Base-by-base conservation (phyloP, 768 basidiomycete genomes). In the Auricularia sp. region DNA sequence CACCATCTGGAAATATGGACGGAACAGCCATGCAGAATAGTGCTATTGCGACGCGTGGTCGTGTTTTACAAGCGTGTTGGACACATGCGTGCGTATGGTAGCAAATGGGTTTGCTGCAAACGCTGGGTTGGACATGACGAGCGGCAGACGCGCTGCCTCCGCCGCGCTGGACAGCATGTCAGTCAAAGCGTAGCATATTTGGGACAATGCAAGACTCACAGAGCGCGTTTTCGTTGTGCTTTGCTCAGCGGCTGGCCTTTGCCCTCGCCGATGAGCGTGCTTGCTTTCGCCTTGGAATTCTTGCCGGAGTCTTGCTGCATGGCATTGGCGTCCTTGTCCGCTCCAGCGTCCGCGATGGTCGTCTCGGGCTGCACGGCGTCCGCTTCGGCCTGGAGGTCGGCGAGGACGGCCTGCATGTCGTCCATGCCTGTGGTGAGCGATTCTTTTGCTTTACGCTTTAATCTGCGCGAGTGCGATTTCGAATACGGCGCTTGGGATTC, bases 61-160 rank as follows among this genome's bases (percentile, higher is more conserved):
- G 67, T 81, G 84, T 67, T 83, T 85, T 42, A 90, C 66, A 11
- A 91, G 77, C 0, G 91, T 90, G 71, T 92, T 92, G 72, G 87
- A 80, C 2, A 86, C 88, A 72, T 93, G 91, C 3, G 81, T 87
- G 4, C 89, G 86, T 68, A 92, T 88, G 1, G 88, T 86, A 69
- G 85, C 77, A 71, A 92, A 92, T 1, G 91, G 91, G 70, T 86
- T 87, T 36, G 81, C 74, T 10, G 83, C 73, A 70, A 85, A 92
- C 44, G 83, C 80, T 4, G 86, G 79, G 69, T 85, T 87, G 23
- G 84, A 78, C 36, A 88, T 77, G 47, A 92, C 85, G 67, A 87
- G 75, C 10, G 88, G 89, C 65, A 87, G 85, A 65, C 90, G 80
- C 34, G 88, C 75, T 62, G 79, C 82, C 72, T 93, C 90, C 67